Base-by-base conservation (phyloP, 2,329 filamentous ascomycete species). In the Pseudodiploospora longispora region DNA sequence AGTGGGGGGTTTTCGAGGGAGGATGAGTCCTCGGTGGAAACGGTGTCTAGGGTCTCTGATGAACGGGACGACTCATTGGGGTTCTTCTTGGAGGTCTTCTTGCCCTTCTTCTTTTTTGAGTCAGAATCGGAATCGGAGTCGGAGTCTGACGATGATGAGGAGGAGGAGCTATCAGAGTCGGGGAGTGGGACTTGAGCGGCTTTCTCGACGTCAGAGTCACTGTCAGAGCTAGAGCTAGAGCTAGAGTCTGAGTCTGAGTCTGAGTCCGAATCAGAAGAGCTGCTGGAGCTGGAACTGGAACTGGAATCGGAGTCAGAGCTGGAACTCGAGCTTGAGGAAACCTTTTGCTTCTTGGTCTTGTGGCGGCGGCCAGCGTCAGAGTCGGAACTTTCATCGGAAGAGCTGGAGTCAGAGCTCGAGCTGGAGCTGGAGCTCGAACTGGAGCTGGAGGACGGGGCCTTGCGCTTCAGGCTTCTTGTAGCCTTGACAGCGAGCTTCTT, bases 271-370 rank as follows among this genome's bases (percentile, higher is more conserved):
- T 44, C 45, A 41, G 50, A 49, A 6, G 55, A 50, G 3, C 59
- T 60, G 44, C 50, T 47, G 4, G 55, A 55, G 35, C 40, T 43
- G 10, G 46, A 41, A 2, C 45, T 42, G 3, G 41, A 41, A 27
- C 40, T 48, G 40, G 48, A 41, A 9, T 35, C 38, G 10, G 38
- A 31, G 4, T 40, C 39, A n/a, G 42, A 43, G n/a, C 19, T 27
- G 42, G 30, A 33, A 31, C 42, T 43, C 5, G 48, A 44, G 30
- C 46, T 41, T 31, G 47, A 43, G 4, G 39, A 69, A 30, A 64
- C 67, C 59, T 70, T 72, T 49, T 60, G 59, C 62, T 78, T 81
- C 67, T 82, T 82, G 28, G 63, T 52, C 47, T 67, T 67, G 4
- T 70, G 74, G 46, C 73, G 33, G 5, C 33, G 10, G 10, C 38